Base-by-base conservation (phyloP, 2,329 filamentous ascomycete species). In the Blumeria hordei region DNA sequence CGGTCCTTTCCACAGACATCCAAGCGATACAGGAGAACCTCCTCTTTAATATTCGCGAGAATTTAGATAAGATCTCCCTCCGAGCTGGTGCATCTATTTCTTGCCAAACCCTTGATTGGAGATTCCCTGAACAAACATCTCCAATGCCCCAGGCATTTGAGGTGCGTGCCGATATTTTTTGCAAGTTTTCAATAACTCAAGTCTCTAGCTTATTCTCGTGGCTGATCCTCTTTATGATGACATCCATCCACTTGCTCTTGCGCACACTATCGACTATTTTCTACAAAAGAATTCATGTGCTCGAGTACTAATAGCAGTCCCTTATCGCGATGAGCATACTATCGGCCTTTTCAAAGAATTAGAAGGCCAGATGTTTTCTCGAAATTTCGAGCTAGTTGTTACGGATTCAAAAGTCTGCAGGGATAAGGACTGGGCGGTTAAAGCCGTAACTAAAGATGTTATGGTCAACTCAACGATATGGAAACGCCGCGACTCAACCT, bases 221-320 rank as follows among this genome's bases (percentile, higher is more conserved):
- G 87, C 90, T 2, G 92, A 98, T 66, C 77, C 86, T 0, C 71
- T 98, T 18, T 96, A 96, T 67, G 87, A 88, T 49, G 75, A 88
- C 52, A 75, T 84, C 3, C 92, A 96, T 64, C 87, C 90, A 0
- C 68, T 67, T 3, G 76, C 92, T 62, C 74, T 96, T 21, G 79
- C 81, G 0, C 72, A 78, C 12, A 81, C 85, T 12, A 80, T 96
- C 47, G 68, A 72, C 9, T 69, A 74, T 41, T 86, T 88, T 68
- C 71, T 95, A 10, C 74, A 73, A 8, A 67, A 71, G 12, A 55
- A 66, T 0, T 69, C 74, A 33, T 34, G 55, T 4, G 77, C 85
- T 1, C 74, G 83, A 37, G 82, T 83, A 1, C 72, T 95, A 10
- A 70, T 92, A 47, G 90, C 94, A 69, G 78, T 93, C 45, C 90